Base-by-base conservation (phyloP, 352 stramenopile species). In the Globisporangium barbulae region DNA sequence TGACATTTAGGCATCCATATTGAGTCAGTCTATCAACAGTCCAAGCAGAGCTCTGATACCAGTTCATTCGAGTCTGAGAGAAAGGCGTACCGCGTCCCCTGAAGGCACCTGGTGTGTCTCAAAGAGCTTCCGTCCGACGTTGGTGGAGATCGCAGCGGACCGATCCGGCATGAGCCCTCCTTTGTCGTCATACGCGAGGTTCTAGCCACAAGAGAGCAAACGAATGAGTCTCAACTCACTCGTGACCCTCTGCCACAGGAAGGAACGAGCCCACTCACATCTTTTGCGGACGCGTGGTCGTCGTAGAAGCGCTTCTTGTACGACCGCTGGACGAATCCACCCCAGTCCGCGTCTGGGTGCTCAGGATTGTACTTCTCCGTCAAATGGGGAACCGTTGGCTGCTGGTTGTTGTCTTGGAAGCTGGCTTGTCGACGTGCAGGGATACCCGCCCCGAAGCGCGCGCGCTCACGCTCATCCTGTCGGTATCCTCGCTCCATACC, bases 331-430 rank as follows among this genome's bases (percentile, higher is more conserved):
- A 93, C 84, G 52, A 74, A 77, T 17, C 84, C 84, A 31, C 75
- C 84, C 84, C 84, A 93, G 57, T 93, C 84, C 0, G 84, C 84
- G 28, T 93, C 81, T 0, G 75, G 79, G 45, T 93, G 84, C 25
- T 84, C 74, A 0, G 84, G 84, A n/a, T 90, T 79, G 61, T 87
- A 91, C 59, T 85, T 89, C 31, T 91, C 82, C 22, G 74, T 72
- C 17, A 89, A 33, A 39, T 90, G 76, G 0, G 77, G 80, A 6
- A 90, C 47, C 22, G 75, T 63, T 25, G 67, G 55, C 19, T 47
- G 63, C 33, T 76, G 64, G 17, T 55, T 61, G 31, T 71, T 68
- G 19, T 55, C 52, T 5, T 59, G 31, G 21, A 55, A 56, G 39
- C 12, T 35, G 9, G 33, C 19, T 3, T 60, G 53, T 9, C 59